Evolutionary conservation across 2,329 filamentous ascomycete species (phyloP), one percentile per base, ranked within the genome.

Genomic region (Ophiostoma perfectum): DNA sequence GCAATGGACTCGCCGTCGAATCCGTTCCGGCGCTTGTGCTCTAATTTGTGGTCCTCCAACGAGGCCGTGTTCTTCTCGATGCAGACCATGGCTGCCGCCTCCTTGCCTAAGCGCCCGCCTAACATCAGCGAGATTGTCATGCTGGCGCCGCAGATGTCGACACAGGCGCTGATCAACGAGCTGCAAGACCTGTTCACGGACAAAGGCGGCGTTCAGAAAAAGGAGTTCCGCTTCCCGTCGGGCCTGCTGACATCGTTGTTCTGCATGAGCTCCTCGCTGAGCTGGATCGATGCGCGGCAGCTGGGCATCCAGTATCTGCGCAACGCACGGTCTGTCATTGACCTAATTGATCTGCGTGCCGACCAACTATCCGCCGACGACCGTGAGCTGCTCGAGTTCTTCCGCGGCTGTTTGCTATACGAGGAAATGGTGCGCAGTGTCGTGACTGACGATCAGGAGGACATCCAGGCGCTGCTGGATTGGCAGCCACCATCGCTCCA

Each of bases 61-160:
- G 75, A 75, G 1, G 73, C 78, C 1, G 78, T 80, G 0, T 78
- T 78, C 66, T 78, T 75, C 65, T 76, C 76, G 9, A 70, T 80
- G 9, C 78, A 80, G 68, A 79, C 78, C 58, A 80, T 80, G 79
- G 79, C 79, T 0, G 79, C 79, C 0, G 75, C 76, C 0, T 80
- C 78, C 6, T 66, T 80, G 9, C 75, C 76, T 0, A 74, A 75
- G 0, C 69, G 77, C 18, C 70, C 80, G 16, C 78, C 78, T 1
- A 74, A 76, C n/a, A 75, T 80, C 74, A 72, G 73, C 5, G 77
- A 76, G 14, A 75, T 78, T 1, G 77, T 78, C 0, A 69, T 75
- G 5, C 70, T 74, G 2, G 75, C 78, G n/a, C 72, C 80, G 62
- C 74, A 76, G 62, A 73, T 73, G 0, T 79, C 79, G 0, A 77